Base-by-base conservation (phyloP, 495 filamentous ascomycete genomes). In the Cercophora scortea region DNA sequence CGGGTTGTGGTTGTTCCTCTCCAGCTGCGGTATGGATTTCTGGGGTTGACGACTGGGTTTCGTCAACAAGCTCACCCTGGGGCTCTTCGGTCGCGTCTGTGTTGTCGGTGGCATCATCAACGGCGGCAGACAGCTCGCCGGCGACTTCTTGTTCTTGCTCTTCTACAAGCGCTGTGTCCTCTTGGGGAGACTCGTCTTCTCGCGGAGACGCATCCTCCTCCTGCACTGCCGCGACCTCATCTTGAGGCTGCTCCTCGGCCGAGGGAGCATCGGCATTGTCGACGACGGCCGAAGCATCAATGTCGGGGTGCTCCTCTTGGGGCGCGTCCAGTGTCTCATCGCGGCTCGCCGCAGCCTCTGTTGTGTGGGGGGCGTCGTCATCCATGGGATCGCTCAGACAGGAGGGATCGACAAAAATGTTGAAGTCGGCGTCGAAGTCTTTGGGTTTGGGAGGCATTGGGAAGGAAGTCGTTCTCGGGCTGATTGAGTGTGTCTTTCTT, bases 401-500 rank as follows among this genome's bases (percentile, higher is more conserved):
- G 33, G 68, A 73, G 6, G 59, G 51, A 56, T 75, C 69, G 50
- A 73, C 66, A 65, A 69, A 67, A 49, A 72, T 74, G 10, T 71
- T 57, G 42, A 75, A 74, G 39, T 73, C 65, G 51, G 58, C 51
- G 36, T 68, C 61, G 3, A 60, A 49, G 17, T 60, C 56, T 44
- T 59, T 33, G 10, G 38, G 32, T 41, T 61, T 62, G 35, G 55
- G 55, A 19, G 59, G 53, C 64, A 64, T 62, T 34, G 52, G 48
- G 45, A 50, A 38, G 13, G 42, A 17, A 18, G 3, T 12, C 49
- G 13, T 19, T 42, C 38, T 16, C 25, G 42, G 32, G 13, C 17
- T 19, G 12, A 38, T 41, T 43, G 40, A 39, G 10, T 33, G 17
- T 17, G 16, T n/a, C 32, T 19, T 45, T 13, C 39, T 47, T 53